Evolutionary conservation across 345 rosid genomes (phyloP), one percentile per base, ranked within the genome.

Genomic region (Tarenaya hassleriana): DNA sequence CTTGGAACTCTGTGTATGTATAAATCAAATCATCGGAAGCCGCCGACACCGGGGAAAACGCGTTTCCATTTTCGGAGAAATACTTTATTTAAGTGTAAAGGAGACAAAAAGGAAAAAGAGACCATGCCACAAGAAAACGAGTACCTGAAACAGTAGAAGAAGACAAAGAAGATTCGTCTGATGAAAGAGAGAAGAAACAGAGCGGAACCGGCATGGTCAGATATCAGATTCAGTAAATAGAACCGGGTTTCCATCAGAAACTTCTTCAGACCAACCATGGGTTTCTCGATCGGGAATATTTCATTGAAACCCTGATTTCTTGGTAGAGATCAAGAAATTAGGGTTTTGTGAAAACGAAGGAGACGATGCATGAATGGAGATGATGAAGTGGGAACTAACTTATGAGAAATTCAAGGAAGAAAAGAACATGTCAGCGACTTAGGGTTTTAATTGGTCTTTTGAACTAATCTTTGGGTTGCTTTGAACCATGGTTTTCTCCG

Each of bases 371-470:
- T 19, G 51, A 37, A 40, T 32, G 56, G 60, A 41, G 38, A 56
- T 48, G 45, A 34, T 57, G 84, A 79, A 77, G 51, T 65, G 55
- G 50, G 76, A 83, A 86, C 95, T 71, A 80, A 73, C 64, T 44
- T 27, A 50, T 50, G 69, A 64, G 69, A 44, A 18, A 52, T 15
- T 51, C 43, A 42, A 66, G 67, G 67, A n/a, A n/a, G 96, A 85
- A 77, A 81, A 73, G 73, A 76, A 86, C 88, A 52, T 71, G 64
- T 59, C 70, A 86, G 73, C 96, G 41, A 69, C 80, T 50, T 64
- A 19, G 37, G 15, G 20, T 32, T 51, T n/a, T 29, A 46, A 60
- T 64, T 57, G 51, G 31, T 58, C 52, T 50, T 66, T 66, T 66
- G 74, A 61, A 71, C 74, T 65, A 63, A 58, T 62, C 64, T 60